Evolutionary conservation across 345 rosid species (phyloP).

Genomic region (Durio zibethinus): DNA sequence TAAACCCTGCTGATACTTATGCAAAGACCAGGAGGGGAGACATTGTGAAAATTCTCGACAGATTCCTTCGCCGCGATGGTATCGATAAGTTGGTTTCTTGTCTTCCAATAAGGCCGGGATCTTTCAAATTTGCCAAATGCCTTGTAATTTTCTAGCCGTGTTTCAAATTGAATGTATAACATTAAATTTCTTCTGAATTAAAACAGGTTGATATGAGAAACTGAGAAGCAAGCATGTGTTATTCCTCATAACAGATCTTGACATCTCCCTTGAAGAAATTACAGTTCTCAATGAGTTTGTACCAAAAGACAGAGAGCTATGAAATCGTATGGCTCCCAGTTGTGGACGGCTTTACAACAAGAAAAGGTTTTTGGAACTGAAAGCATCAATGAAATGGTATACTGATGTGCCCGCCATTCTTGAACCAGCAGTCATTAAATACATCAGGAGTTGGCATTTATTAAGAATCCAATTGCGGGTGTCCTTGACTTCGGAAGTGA

Average conservation of each 20-base stretch:
- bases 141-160: background rate
- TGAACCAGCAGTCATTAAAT: slow-evolving; percentile 46
- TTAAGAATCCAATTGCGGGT: slow-evolving; percentile 54
- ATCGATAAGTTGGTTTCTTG: slow-evolving; percentile 33
- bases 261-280: slow-evolving; percentile 34
- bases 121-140: background rate
- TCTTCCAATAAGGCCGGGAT: slow-evolving; percentile 33
- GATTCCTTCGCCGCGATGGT: slow-evolving; percentile 27
- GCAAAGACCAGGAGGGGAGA: slow-evolving; percentile 30
- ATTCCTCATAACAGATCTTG: slow-evolving; percentile 52
- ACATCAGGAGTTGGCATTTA: slow-evolving; percentile 70
- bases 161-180: background rate
- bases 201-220: slow-evolving; percentile 57
- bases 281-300: slow-evolving; percentile 15
- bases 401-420: slow-evolving; percentile 44
- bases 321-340: slow-evolving; percentile 47
- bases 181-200: background rate
- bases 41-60: slow-evolving; percentile 42
- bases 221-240: slow-evolving; percentile 65
- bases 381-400: slow-evolving; percentile 61
- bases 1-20: slow-evolving; percentile 16
- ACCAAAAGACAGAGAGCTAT: slow-evolving; percentile 8
- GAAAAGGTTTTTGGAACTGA: slow-evolving; percentile 27
- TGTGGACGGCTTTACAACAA: slow-evolving; percentile 22
- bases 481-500: slow-evolving; percentile 68